Percentiles rank a stretch among this genome's conserved stretches.
These are phyloP conservation scores for Luvunga scandens DNA, from an alignment of 345 rosid genomes.

Conservation along the genomic window DNA sequence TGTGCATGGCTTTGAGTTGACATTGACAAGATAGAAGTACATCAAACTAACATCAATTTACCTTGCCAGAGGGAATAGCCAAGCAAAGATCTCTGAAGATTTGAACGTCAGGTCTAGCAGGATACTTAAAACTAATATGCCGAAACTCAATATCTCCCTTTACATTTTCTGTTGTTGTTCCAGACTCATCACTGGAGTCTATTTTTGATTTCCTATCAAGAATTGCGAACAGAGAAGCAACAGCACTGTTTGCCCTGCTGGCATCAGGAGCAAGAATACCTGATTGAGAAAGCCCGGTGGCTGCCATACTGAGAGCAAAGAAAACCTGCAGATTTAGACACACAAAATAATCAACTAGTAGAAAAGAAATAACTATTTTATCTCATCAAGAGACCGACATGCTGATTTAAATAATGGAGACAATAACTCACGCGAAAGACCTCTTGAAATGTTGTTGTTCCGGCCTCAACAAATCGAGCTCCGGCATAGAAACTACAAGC, in stretches of 20 bases:
- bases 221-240: conserved; percentile 45
- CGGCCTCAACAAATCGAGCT: conserved; percentile 55
- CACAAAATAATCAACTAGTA: no score
- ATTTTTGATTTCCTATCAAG: conserved; percentile 61
- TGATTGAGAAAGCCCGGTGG: conserved; percentile 32
- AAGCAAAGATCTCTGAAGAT: conserved; percentile 39
- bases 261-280: conserved; percentile 30
- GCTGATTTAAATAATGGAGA: neutral
- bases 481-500: conserved; percentile 71
- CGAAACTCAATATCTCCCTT: conserved; percentile 61
- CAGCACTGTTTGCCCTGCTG: conserved; percentile 25
- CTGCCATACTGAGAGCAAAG: conserved; percentile 32
- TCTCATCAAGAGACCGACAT: neutral
- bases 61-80: conserved; percentile 41
- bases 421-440: conserved; percentile 53
- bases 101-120: conserved; percentile 59
- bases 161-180: conserved; percentile 41
- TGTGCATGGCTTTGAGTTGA: neutral
- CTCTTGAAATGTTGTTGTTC: conserved; percentile 45
- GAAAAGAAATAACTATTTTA: neutral
- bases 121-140: conserved; percentile 62
- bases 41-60: conserved; percentile 4
- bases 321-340: conserved; percentile 28
- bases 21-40: neutral
- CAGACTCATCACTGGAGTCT: conserved; percentile 54